Percentiles rank a stretch among this genome's conserved stretches.
Evolutionary conservation across 805 yeast species (phyloP).

Genomic region (Monosporozyma aerobia): DNA sequence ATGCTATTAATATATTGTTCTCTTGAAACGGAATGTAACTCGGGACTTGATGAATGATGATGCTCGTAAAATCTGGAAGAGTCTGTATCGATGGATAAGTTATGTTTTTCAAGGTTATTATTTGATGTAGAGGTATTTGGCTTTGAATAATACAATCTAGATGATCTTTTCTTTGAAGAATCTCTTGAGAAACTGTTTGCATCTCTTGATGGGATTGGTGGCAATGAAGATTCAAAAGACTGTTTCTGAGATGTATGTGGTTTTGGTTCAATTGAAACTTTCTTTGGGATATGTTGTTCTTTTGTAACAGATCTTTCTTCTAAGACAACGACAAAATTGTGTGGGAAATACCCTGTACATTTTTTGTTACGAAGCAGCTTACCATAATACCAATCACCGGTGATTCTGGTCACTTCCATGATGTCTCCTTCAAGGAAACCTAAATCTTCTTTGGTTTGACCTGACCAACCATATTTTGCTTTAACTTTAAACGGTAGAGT

Average conservation of each 20-base stretch:
- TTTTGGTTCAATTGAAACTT: background rate
- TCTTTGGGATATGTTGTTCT: background rate
- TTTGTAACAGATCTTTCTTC: conserved; percentile 28
- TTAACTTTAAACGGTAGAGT: conserved; percentile 59
- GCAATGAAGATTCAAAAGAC: background rate
- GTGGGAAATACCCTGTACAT: conserved; percentile 72
- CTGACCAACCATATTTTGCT: conserved; percentile 91
- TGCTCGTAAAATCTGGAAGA: background rate
- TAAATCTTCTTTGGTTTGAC: conserved; percentile 77
- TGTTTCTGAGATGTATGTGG: background rate
- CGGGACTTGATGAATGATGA: background rate
- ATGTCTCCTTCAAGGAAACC: conserved; percentile 93
- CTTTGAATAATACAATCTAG: background rate
- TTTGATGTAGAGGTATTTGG: background rate
- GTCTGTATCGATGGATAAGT: background rate
- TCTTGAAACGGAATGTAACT: background rate
- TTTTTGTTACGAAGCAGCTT: conserved; percentile 67
- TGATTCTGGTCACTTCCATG: conserved; percentile 76
- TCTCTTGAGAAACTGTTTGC: background rate
- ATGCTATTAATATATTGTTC: background rate
- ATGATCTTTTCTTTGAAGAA: background rate
- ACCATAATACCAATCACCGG: conserved; percentile 93
- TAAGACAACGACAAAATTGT: conserved; percentile 65
- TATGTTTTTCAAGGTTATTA: background rate
- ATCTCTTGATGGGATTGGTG: conserved; percentile 3